Evolutionary conservation across 169 alveolate genomes (phyloP), one percentile per base, ranked within the genome.

Genomic region (Eimeria maxima): DNA sequence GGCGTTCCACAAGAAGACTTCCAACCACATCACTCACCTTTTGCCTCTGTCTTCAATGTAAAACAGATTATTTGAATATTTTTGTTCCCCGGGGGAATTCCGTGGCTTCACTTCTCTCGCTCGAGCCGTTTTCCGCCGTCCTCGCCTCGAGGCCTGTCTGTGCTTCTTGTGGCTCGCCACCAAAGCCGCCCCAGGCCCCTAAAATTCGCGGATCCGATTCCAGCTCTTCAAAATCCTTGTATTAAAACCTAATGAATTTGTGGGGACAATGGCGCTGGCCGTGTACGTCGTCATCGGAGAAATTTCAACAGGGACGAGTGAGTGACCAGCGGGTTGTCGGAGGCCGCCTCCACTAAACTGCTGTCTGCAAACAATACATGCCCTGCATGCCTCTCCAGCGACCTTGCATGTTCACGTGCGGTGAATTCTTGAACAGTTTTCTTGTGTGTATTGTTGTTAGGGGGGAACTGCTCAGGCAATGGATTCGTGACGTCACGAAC

Each of bases 251-350:
- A 67, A 0, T n/a, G 44, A 27, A 24, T 29, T 13, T 69, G 80
- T 69, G 80, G 50, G 80, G 38, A 29, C 0, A 10, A 16, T 29
- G 29, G 18, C 80, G 24, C 50, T 13, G 50, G 4, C n/a, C 80
- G 80, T 24, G 33, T 69, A 50, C 80, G n/a, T 29, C 47, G n/a
- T 13, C 80, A 29, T 13, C 50, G 33, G 24, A 69, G 80, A 1
- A 69, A 3, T 29, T 69, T 44, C 47, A 69, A 33, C 80, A 8
- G 24, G 50, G 80, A 27, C 80, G 47, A n/a, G 50, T 7, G 74
- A 14, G 80, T 69, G 80, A 69, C 80, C 80, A 69, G 80, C 80
- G 80, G 47, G 50, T 47, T 8, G 80, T 69, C 80, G 80, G 80
- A 69, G 80, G 80, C 80, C 50, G 80, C 80, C 83, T 73, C 83